Evolutionary conservation across 2,329 filamentous ascomycete genomes (phyloP), one percentile per base, ranked within the genome.

Genomic region (Ophiostoma tasmaniense): DNA sequence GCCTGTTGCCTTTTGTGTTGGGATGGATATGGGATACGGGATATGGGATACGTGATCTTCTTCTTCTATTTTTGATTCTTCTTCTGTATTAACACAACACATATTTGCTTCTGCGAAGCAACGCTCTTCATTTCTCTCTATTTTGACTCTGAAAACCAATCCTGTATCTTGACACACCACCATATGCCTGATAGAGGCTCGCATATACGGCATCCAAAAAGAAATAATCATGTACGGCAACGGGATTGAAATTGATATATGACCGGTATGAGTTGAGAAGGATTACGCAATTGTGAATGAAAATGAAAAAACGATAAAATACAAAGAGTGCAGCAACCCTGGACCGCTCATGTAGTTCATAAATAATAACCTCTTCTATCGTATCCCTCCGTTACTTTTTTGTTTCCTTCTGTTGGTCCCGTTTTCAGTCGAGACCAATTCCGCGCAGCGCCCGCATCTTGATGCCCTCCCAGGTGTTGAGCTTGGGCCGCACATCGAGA

Each of bases 391-490:
- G 33, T 33, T 33, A 33, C 17, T n/a, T n/a, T 45, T 11, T 25
- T 22, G 22, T 6, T 55, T 17, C 50, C 50, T 55, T 10, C n/a
- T 28, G 10, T 28, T 17, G 11, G 7, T 2, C 7, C 25, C 14
- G n/a, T 35, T 33, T 11, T 61, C 71, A 88, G 13, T 79, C 80
- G 68, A 88, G 66, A 1, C 85, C 86, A 0, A 82, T 72, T 45
- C 80, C 81, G 42, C 81, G 81, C 75, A 83, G 77, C 0, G 81
- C 81, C 45, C 88, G 81, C 88, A 90, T 90, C 80, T 86, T 89
- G 73, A 87, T 81, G 0, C 88, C 88, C 77, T 90, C 88, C 82
- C 84, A 87, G 1, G 82, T 85, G 75, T 89, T 90, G 72, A 90
- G 75, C 80, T 90, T 90, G 0, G 88, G 88, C 74, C 88, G 80